These are phyloP conservation scores for Balakata baccata DNA, from an alignment of 345 rosid genomes.

Conservation along the genomic window DNA sequence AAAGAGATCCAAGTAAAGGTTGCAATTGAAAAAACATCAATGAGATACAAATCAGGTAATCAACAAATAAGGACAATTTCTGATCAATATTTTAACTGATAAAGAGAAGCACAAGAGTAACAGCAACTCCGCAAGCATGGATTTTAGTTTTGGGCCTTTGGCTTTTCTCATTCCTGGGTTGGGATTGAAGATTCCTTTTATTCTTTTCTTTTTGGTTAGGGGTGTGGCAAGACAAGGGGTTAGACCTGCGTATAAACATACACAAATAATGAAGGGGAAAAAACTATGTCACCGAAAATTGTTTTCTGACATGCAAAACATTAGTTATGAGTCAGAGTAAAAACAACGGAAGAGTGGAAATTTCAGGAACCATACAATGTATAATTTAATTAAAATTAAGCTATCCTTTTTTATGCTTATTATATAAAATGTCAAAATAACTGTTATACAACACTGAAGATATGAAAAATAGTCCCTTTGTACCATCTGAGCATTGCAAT, in stretches of 20 bases:
- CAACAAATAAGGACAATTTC: too few species aligned
- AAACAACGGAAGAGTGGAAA: not conserved
- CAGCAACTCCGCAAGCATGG: not conserved
- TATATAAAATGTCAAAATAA: not conserved
- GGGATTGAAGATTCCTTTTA: not conserved
- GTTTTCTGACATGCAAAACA: not conserved
- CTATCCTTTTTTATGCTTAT: not conserved
- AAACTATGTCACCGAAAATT: not conserved
- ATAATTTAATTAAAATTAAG: not conserved
- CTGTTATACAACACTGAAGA: not conserved
- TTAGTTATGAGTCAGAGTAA: too few species aligned
- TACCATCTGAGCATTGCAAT: constrained; percentile 49
- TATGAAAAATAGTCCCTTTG: not conserved
- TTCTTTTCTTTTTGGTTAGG: not conserved
- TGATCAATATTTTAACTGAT: not conserved
- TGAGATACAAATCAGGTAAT: not conserved
- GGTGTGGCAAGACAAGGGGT: not conserved
- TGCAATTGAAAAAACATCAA: not conserved
- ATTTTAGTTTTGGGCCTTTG: not conserved
- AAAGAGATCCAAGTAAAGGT: not conserved
- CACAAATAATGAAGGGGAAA: not conserved
- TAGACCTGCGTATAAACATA: not conserved
- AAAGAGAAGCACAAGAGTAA: not conserved
- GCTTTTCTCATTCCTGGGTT: too few species aligned
- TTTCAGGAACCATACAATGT: not conserved